These are phyloP conservation scores for Dalechampia spathulata DNA, from an alignment of 441 rosid genomes.

Conservation along the genomic window DNA sequence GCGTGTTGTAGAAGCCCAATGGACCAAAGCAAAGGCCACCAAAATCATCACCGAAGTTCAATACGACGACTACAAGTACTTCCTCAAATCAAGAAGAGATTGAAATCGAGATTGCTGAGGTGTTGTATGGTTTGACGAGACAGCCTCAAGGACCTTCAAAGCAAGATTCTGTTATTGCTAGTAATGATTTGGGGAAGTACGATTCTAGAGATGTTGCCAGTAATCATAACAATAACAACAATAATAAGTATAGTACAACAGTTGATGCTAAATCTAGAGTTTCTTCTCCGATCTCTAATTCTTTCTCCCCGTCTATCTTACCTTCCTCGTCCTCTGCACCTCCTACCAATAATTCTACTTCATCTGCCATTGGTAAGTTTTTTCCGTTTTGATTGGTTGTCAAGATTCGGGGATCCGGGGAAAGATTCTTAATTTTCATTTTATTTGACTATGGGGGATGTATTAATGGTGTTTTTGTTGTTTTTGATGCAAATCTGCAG, in stretches of 20 bases:
- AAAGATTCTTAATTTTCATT: too few species aligned
- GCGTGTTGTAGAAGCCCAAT: slow-evolving; percentile 50
- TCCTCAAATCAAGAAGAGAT: slow-evolving; percentile 47
- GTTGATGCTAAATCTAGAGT: slow-evolving; percentile 79
- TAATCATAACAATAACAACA: slow-evolving; percentile 10
- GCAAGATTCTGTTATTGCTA: slow-evolving; percentile 36
- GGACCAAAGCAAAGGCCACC: slow-evolving; percentile 75
- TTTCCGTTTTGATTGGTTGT: not conserved
- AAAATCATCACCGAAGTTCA: slow-evolving; percentile 37
- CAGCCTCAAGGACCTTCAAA: slow-evolving; percentile 65
- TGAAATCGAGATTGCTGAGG: slow-evolving; percentile 98
- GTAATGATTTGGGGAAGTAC: slow-evolving; percentile 21
- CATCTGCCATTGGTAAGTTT: slow-evolving; percentile 54
- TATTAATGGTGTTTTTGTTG: not conserved
- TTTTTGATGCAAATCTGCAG: slow-evolving; percentile 32
- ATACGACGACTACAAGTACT: slow-evolving; percentile 31
- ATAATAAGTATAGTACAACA: not conserved
- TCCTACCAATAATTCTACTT: slow-evolving; percentile 49
- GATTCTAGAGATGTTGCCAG: slow-evolving; percentile 34
- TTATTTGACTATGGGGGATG: too few species aligned
- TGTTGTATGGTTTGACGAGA: slow-evolving; percentile 81
- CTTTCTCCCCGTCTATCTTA: slow-evolving; percentile 24
- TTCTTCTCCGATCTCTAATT: slow-evolving; percentile 76
- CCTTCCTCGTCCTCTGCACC: slow-evolving; percentile 50
- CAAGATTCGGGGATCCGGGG: not conserved